phyloP scores from a whole-genome alignment of 1,284 basidiomycete genomes.

The Grifola frondosa region DNA sequence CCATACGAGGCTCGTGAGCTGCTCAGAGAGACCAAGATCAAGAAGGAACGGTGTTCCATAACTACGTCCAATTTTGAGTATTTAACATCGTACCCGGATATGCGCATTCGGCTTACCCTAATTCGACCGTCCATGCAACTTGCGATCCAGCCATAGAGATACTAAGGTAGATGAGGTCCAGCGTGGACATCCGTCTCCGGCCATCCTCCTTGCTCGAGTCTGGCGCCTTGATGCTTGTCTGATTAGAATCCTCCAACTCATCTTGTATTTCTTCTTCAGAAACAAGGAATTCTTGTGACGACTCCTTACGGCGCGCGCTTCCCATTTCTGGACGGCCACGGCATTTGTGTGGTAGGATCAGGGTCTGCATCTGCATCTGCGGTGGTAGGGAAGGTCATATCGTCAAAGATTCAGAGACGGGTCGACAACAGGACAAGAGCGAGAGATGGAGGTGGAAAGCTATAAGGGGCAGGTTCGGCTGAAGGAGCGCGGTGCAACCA shows the following conservation, averaged over 20 bases:
- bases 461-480: constrained; percentile 1
- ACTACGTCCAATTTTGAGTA: constrained; percentile 39
- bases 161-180: constrained; percentile 74
- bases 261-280: too few relatives aligned
- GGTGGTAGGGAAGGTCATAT: constrained; percentile 55
- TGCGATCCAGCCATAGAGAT: constrained; percentile 91
- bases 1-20: constrained; percentile 94
- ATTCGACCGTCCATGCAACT: constrained; percentile 89
- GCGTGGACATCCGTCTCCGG: constrained; percentile 52
- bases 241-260: too few relatives aligned
- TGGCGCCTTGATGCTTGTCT: too few relatives aligned
- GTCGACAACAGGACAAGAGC: background rate
- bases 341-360: constrained; percentile 70
- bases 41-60: constrained; percentile 95
- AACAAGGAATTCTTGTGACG: too few relatives aligned
- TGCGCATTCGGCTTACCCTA: constrained; percentile 59
- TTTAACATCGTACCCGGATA: constrained; percentile 5
- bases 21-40: constrained; percentile 85
- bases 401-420: too few relatives aligned
- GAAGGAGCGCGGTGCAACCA: constrained; percentile 6
- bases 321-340: constrained; percentile 62
- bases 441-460: background rate
- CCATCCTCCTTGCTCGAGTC: constrained; percentile 12
- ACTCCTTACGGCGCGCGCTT: constrained; percentile 21
- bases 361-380: constrained; percentile 62